A percentile compares a stretch with the other conserved stretches of the same genome.
Conservation (phyloP, 768 basidiomycete genomes). For the Solioccasus polychromus region DNA sequence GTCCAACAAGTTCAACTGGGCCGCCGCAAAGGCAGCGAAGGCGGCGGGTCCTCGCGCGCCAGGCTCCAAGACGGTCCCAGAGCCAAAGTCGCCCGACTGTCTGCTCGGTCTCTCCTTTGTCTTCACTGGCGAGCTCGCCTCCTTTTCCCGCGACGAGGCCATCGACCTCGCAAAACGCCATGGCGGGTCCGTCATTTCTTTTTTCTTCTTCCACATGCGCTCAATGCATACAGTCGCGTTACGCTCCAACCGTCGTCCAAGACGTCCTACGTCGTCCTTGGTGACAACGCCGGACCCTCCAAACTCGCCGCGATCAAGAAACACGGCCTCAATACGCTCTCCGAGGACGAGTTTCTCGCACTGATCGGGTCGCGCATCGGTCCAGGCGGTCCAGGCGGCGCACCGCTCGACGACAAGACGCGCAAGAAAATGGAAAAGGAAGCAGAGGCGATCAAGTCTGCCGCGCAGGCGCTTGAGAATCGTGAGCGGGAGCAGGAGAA, state of each 20-base stretch:
- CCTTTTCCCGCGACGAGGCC: conserved; percentile 86
- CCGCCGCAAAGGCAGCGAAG: conserved; percentile 57
- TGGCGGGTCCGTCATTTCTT: conserved; percentile 64
- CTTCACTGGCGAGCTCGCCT: conserved; percentile 90
- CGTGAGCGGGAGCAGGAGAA: conserved; percentile 59
- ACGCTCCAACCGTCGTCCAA: conserved; percentile 84
- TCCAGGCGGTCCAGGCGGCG: conserved; percentile 32
- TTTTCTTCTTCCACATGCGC: not conserved
- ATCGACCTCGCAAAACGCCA: conserved; percentile 87
- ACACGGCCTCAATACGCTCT: conserved; percentile 68
- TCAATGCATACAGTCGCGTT: conserved; percentile 75
- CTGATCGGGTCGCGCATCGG: conserved; percentile 75
- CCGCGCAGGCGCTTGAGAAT: conserved; percentile 76
- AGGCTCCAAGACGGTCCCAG: conserved; percentile 60
- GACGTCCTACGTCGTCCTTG: conserved; percentile 87
- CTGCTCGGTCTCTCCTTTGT: conserved; percentile 88
- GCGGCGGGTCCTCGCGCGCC: conserved; percentile 54
- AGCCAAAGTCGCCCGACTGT: conserved; percentile 75
- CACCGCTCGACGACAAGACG: conserved; percentile 69
- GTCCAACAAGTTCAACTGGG: conserved; percentile 39
- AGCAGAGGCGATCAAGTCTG: conserved; percentile 65
- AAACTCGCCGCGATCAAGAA: conserved; percentile 89
- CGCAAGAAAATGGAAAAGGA: conserved; percentile 81
- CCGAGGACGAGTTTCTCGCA: conserved; percentile 84
- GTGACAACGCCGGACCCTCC: conserved; percentile 80